Evolutionary conservation across 2,329 filamentous ascomycete species (phyloP), one percentile per base, ranked within the genome.

Genomic region (Aspergillus neotritici): DNA sequence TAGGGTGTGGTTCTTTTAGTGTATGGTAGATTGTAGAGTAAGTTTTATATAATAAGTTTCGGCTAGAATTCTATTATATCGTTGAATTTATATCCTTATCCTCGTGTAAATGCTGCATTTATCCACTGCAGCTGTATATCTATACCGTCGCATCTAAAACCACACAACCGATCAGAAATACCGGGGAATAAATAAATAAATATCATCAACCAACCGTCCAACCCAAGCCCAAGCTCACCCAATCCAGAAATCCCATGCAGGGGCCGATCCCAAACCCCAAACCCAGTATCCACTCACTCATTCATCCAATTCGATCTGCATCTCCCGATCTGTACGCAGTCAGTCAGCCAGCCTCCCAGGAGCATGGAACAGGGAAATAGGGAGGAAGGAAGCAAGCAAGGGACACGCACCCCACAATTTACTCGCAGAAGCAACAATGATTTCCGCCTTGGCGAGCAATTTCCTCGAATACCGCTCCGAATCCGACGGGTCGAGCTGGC

Each of bases 361-460:
- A 16, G 31, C 12, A 43, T 16, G 5, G 5, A 9, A 43, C 9
- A 28, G 34, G 6, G 10, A 33, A 17, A 34, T 34, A 34, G 3
- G 6, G 40, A 14, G 2, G 14, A 44, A 7, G 12, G 4, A n/a
- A 11, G 2, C 21, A 42, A 25, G 21, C 2, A 25, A 25, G 17
- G 17, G 17, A 25, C 6, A 54, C 59, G 40, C 58, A 69, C 66
- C 80, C 82, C 83, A 87, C 15, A 88, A 66, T 48, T 76, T 75
- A 64, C 80, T 86, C 13, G 85, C 84, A 35, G 82, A 83, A 25
- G 79, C 73, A 21, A 81, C 75, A 48, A 89, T 87, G 29, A 83
- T 71, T 46, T 79, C 77, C 2, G 84, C 84, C 60, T 86, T 88
- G 13, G 69, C 68, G 12, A 81, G 62, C 25, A 88, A 61, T 58